Conservation (phyloP, 768 basidiomycete genomes). For the Pleurotus eryngii region DNA sequence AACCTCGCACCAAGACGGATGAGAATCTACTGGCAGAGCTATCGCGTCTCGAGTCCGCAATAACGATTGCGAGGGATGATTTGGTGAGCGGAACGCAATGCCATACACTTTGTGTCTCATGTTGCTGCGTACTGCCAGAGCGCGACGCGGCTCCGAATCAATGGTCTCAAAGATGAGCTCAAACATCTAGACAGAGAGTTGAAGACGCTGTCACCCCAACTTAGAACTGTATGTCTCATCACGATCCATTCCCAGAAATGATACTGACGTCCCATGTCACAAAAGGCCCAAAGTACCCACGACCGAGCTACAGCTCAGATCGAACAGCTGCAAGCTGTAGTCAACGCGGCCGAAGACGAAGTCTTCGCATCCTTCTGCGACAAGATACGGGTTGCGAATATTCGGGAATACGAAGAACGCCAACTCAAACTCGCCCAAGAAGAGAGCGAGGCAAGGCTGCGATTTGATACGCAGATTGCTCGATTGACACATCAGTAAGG, state of each 20-base stretch:
- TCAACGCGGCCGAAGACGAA: constrained; percentile 78
- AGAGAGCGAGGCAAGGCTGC: constrained; percentile 78
- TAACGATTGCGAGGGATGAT: constrained; percentile 77
- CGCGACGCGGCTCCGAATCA: constrained; percentile 71
- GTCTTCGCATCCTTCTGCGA: constrained; percentile 78
- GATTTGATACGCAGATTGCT: constrained; percentile 84
- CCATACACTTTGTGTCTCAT: constrained; percentile 1
- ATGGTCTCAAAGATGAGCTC: constrained; percentile 79
- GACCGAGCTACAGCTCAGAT: constrained; percentile 52
- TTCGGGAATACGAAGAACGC: constrained; percentile 92
- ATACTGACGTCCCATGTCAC: no score
- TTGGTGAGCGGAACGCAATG: constrained; percentile 45
- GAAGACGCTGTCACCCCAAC: constrained; percentile 62
- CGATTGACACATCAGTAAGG: constrained; percentile 78
- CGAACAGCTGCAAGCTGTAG: constrained; percentile 45
- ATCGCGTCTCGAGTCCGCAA: constrained; percentile 73
- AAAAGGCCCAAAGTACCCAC: constrained; percentile 53
- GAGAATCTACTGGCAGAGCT: constrained; percentile 77
- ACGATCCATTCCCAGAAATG: no score
- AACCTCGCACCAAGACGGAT: constrained; percentile 80
- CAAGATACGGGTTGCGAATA: constrained; percentile 73
- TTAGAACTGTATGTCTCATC: constrained; percentile 53
- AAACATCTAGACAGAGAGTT: constrained; percentile 75
- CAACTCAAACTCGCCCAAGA: constrained; percentile 87
- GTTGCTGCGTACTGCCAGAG: constrained; percentile 39